Evolutionary conservation across 129 eudicot species (phyloP), one percentile per base, ranked within the genome.

Genomic region (Flaveria trinervia): DNA sequence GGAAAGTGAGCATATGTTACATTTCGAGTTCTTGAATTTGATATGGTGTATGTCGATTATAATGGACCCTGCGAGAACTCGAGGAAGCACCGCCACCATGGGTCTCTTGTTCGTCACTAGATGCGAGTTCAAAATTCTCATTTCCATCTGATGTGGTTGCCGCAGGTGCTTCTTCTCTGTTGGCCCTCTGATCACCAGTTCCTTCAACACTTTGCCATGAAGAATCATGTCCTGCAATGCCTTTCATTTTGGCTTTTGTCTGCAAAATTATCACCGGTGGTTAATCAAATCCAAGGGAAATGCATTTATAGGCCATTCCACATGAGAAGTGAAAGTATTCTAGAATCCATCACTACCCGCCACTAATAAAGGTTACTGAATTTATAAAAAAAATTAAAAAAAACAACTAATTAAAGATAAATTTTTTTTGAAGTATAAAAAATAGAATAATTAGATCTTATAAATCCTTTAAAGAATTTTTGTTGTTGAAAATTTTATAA

Each of bases 11-110:
- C 0, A 43, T 57, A 45, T 45, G 13, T 44, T 68, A 75, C 79
- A 17, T 65, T 75, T 75, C 72, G 16, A 75, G 79, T 30, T 75
- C 10, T 49, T 75, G 50, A 44, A 49, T 75, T 12, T 75, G 72
- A 33, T 48, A 17, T 1, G 39, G 72, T 48, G 72, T 64, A 36
- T 75, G 51, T 14, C 72, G 79, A 49, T 33, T 8, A 48, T 65
- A 61, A 1, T 75, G 79, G 17, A 48, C 18, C 67, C 68, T 44
- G 0, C 64, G 72, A 1, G 65, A 41, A 57, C 56, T 43, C 14
- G 61, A 75, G 30, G 70, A 50, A 48, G 79, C 25, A 49, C 45
- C 66, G 46, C 36, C 72, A 17, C 28, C 50, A 26, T 30, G 30
- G 33, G 44, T 48, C 30, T 75, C 39, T 8, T 76, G 65, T 50